Evolutionary conservation across 768 basidiomycete species (phyloP), one percentile per base, ranked within the genome.

Genomic region (Rhodotorula kratochvilovae): DNA sequence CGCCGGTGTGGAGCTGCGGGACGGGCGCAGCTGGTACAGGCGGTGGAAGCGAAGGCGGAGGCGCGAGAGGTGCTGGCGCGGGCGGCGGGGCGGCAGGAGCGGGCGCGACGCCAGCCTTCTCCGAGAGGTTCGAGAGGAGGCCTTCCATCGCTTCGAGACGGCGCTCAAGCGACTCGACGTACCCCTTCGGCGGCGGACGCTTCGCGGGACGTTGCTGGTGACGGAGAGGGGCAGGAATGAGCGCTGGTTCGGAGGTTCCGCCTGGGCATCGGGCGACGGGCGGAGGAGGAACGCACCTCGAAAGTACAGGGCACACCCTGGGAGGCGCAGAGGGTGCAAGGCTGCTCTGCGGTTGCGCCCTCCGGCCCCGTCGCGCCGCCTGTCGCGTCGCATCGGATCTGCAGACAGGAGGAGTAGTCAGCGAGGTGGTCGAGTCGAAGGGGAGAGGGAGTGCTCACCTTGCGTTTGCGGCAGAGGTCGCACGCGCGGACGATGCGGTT

Each of bases 131-230:
- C 6, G 56, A 21, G n/a, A 76, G 60, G 17, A 77, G 63, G 7
- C 27, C 6, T 54, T 77, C 76, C 74, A 77, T 73, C 48, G 72
- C 67, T n/a, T 71, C 70, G 25, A 77, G 60, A 0, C 76, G 66
- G 8, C 33, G 53, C 45, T 77, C 74, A 35, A 77, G 65, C 4
- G 42, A 42, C 51, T 77, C 74, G 61, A 77, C 72, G 53, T 77
- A 77, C 10, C 61, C 56, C n/a, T 67, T 69, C 15, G 70, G 59
- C 36, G 70, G 65, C 6, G 68, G 61, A 6, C 57, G 39, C 42
- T 68, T 71, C 12, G 42, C 53, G 5, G 57, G 25, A 11, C 71
- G 67, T 51, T 62, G 53, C 66, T 72, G n/a, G 65, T 43, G 33
- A 7, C n/a, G 42, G n/a, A 6, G 11, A 23, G 19, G 17, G 5